These are phyloP conservation scores for Daldinia concentrica DNA, from an alignment of 495 filamentous ascomycete species.

Conservation along the genomic window DNA sequence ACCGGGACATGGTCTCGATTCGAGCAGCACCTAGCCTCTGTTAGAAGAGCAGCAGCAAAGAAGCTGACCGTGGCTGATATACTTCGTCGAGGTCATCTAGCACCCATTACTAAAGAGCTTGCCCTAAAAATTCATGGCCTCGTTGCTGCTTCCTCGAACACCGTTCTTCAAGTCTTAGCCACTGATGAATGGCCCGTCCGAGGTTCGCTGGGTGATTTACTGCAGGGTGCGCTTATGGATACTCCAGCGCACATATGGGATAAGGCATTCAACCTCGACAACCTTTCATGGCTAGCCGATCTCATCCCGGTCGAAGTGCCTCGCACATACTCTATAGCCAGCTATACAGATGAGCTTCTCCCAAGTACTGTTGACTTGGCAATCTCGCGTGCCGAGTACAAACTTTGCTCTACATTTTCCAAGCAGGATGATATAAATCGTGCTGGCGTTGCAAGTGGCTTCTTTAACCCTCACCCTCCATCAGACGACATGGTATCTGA, in stretches of 20 bases:
- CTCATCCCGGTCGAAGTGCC: slow-evolving; percentile 59
- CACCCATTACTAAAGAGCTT: slow-evolving; percentile 60
- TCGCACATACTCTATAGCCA: slow-evolving; percentile 61
- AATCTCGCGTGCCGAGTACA: slow-evolving; percentile 58
- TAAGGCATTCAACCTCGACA: slow-evolving; percentile 54
- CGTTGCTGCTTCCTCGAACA: slow-evolving; percentile 58
- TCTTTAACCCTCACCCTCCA: slow-evolving; percentile 56
- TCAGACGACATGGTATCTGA: slow-evolving; percentile 48
- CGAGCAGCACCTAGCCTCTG: slow-evolving; percentile 54
- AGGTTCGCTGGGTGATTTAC: slow-evolving; percentile 57
- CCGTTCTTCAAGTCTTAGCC: slow-evolving; percentile 57
- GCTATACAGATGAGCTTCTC: slow-evolving; percentile 55
- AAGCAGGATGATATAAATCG: slow-evolving; percentile 45
- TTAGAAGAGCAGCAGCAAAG: slow-evolving; percentile 42
- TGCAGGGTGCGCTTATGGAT: slow-evolving; percentile 55
- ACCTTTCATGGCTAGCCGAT: slow-evolving; percentile 57
- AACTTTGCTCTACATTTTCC: slow-evolving; percentile 53
- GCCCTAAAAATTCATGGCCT: slow-evolving; percentile 54
- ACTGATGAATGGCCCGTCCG: slow-evolving; percentile 60
- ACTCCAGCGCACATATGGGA: slow-evolving; percentile 60
- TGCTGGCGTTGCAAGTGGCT: slow-evolving; percentile 60
- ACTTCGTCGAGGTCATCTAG: slow-evolving; percentile 57
- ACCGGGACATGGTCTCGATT: slow-evolving; percentile 56
- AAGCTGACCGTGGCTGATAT: slow-evolving; percentile 58
- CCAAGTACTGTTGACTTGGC: slow-evolving; percentile 59